Percentiles rank a stretch among this genome's conserved stretches.
Evolutionary conservation across 805 yeast species (phyloP).

Genomic region (Spathaspora passalidarum): DNA sequence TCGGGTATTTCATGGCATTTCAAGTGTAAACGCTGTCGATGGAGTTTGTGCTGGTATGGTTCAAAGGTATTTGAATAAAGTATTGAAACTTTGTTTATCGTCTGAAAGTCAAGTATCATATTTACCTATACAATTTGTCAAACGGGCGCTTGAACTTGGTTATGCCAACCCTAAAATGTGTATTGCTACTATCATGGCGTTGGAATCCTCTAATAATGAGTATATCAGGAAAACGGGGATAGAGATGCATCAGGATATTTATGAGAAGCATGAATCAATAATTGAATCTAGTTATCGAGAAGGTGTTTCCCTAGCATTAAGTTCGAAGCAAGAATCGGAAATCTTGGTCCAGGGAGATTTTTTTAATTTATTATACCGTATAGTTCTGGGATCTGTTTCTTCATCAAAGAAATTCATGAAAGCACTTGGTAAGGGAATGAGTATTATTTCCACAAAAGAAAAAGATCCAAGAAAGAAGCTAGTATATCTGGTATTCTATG

Average conservation of each 20-base stretch:
- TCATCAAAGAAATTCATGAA: conserved; percentile 42
- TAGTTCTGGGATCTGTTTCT: conserved; percentile 29
- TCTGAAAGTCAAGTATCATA: conserved; percentile 46
- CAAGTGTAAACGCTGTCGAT: conserved; percentile 51
- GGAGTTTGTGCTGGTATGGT: conserved; percentile 73
- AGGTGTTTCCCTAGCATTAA: conserved; percentile 56
- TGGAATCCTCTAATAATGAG: conserved; percentile 51
- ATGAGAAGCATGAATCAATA: conserved; percentile 67
- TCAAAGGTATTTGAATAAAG: conserved; percentile 53
- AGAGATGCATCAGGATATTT: conserved; percentile 52
- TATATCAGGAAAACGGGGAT: conserved; percentile 47
- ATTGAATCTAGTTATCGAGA: conserved; percentile 63
- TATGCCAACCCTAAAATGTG: conserved; percentile 73
- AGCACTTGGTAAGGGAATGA: conserved; percentile 18
- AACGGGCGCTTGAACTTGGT: conserved; percentile 58
- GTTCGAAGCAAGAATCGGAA: background rate
- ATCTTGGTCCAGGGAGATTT: conserved; percentile 33
- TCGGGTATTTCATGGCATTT: conserved; percentile 51
- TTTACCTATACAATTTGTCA: conserved; percentile 53
- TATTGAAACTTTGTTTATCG: conserved; percentile 48
- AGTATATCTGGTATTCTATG: background rate
- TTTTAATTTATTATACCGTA: conserved; percentile 26
- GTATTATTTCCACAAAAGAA: conserved; percentile 6
- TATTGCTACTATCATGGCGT: conserved; percentile 66
- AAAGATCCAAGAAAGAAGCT: background rate